Evolutionary conservation across 768 basidiomycete species (phyloP).

Genomic region (Lactifluus volemus): DNA sequence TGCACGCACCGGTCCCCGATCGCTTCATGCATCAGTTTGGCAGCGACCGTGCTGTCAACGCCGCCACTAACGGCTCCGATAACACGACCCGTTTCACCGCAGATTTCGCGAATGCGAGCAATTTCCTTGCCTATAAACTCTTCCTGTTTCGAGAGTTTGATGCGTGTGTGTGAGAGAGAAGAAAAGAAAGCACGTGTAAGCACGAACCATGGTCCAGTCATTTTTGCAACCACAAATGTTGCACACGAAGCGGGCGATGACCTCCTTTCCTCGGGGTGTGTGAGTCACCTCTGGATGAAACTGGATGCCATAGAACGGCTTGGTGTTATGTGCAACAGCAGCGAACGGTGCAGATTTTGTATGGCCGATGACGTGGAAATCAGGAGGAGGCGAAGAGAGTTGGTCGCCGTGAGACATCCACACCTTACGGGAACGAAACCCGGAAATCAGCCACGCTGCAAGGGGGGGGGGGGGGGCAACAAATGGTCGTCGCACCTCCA

Average conservation of each 20-base stretch:
- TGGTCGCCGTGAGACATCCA: constrained; percentile 99
- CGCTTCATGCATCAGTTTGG: constrained; percentile 99
- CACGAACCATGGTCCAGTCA: constrained; percentile 87
- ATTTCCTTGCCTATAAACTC: constrained; percentile 98
- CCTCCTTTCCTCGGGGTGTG: constrained; percentile 78
- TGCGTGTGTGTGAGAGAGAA: background rate
- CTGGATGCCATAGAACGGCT: constrained; percentile 91
- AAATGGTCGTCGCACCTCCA: constrained; percentile 51
- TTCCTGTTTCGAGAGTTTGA: constrained; percentile 43
- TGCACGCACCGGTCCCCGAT: constrained; percentile 81
- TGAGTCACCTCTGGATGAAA: constrained; percentile 99
- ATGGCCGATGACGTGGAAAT: constrained; percentile 82
- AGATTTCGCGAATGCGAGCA: constrained; percentile 84
- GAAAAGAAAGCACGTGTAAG: no score
- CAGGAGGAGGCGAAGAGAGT: constrained; percentile 65
- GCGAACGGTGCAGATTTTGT: constrained; percentile 87
- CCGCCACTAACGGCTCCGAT: constrained; percentile 98
- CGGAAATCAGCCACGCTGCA: background rate
- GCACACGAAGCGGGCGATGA: constrained; percentile 78
- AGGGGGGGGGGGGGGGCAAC: no score
- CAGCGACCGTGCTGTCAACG: constrained; percentile 96
- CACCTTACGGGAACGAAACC: constrained; percentile 44
- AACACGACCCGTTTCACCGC: constrained; percentile 89
- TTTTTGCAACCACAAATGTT: constrained; percentile 73
- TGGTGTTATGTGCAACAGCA: constrained; percentile 84